Percentiles rank a stretch among this genome's conserved stretches.
These are phyloP conservation scores for Blastobotrys elegans DNA, from an alignment of 1,139 yeast species.

Conservation along the genomic window DNA sequence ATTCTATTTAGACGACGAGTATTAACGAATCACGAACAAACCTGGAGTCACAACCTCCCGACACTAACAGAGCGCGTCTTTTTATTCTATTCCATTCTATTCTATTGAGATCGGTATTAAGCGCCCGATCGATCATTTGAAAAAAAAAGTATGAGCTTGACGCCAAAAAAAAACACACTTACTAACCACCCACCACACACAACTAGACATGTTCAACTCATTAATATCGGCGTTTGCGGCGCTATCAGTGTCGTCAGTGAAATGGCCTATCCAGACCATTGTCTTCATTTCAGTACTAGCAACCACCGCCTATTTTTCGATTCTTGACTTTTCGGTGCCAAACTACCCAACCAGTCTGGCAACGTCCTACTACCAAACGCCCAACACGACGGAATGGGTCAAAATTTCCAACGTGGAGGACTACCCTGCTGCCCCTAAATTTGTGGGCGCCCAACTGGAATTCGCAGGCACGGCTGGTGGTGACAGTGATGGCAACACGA, in stretches of 20 bases:
- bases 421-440: constrained; percentile 40
- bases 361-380: constrained; percentile 25
- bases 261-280: constrained; percentile 84
- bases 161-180: too few relatives aligned
- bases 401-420: constrained; percentile 27
- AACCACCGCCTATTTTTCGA: constrained; percentile 73
- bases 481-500: constrained; percentile 4
- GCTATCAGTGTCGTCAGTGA: constrained; percentile 61
- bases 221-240: constrained; percentile 4
- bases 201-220: constrained; percentile 7
- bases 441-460: constrained; percentile 45
- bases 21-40: neutral
- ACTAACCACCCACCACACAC: too few relatives aligned
- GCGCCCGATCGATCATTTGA: too few relatives aligned
- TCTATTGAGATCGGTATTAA: too few relatives aligned
- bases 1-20: neutral
- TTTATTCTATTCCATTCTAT: too few relatives aligned
- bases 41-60: neutral
- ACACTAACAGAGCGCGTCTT: too few relatives aligned
- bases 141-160: too few relatives aligned
- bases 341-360: constrained; percentile 26
- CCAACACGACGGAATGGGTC: constrained; percentile 9
- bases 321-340: constrained; percentile 74
- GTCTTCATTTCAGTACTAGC: constrained; percentile 70
- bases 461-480: constrained; percentile 36